These are phyloP conservation scores for Capsicum baccatum DNA, from an alignment of 257 asterid genomes.

Conservation along the genomic window DNA sequence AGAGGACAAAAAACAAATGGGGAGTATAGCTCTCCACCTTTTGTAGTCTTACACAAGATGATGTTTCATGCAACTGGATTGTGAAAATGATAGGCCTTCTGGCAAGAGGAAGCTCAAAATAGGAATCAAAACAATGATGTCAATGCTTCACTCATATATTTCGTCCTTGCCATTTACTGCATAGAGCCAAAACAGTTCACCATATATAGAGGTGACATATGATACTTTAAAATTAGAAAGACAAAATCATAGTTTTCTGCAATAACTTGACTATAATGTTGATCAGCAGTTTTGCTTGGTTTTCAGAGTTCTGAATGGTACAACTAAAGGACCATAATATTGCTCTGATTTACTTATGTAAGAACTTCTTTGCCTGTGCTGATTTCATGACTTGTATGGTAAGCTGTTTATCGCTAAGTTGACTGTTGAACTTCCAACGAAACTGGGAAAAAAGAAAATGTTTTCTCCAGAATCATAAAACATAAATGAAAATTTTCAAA, in stretches of 20 bases:
- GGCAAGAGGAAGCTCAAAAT: not conserved
- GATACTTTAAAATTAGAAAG: not conserved
- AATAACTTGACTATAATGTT: not conserved
- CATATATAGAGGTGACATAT: not conserved
- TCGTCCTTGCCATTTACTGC: not conserved
- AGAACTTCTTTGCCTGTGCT: not conserved
- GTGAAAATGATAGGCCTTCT: not conserved
- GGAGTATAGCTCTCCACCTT: not conserved
- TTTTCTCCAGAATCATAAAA: not conserved
- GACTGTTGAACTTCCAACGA: slow-evolving; percentile 3
- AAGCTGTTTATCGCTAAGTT: not conserved
- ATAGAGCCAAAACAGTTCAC: not conserved
- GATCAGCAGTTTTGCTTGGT: not conserved
- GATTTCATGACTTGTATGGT: not conserved
- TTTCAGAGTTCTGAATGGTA: not conserved
- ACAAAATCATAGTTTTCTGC: slow-evolving; percentile 17
- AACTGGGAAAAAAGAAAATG: not conserved
- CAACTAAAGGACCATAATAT: not conserved
- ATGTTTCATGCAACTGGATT: not conserved
- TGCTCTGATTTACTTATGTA: not conserved
- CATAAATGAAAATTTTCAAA: too few relatives aligned
- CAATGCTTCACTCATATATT: not conserved
- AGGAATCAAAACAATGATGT: slow-evolving; percentile 23
- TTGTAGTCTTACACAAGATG: not conserved
- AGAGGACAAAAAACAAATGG: not conserved